Conservation (phyloP, 305 asterid genomes). For the Fraxinus ornus region DNA sequence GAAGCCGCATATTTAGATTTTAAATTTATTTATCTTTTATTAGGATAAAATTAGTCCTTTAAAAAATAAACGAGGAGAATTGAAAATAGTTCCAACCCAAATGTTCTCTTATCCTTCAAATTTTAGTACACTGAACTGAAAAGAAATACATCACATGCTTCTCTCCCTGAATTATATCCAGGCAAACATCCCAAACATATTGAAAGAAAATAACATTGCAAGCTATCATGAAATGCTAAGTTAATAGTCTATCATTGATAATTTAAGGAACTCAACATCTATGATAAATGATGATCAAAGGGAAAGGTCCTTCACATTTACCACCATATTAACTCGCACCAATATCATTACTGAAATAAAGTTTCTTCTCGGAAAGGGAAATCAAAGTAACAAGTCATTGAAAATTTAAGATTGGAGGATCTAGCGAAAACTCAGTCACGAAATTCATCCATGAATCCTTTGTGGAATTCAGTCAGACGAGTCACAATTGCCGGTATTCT, state of each 20-base stretch:
- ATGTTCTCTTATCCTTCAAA: not conserved
- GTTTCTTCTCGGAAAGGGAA: not conserved
- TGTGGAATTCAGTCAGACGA: conserved; percentile 76
- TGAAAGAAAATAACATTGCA: not conserved
- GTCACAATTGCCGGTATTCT: conserved; percentile 70
- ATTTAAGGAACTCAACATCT: not conserved
- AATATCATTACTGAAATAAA: not conserved
- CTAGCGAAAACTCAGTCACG: conserved; percentile 40
- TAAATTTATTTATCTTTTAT: not conserved
- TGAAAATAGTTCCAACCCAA: not conserved
- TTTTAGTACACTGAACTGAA: not conserved
- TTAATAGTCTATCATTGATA: not conserved
- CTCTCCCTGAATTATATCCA: not conserved
- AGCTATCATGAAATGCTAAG: not conserved
- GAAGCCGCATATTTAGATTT: not conserved
- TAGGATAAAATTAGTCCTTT: not conserved
- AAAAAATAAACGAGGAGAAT: not conserved
- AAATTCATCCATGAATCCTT: conserved; percentile 73
- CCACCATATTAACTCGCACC: not conserved
- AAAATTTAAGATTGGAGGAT: not conserved
- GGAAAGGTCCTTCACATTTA: not conserved
- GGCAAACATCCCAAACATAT: not conserved
- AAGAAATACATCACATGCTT: not conserved
- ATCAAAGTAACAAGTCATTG: not conserved
- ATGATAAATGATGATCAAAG: not conserved